Percentiles rank a stretch among this genome's conserved stretches.
These are phyloP conservation scores for Epichloe uncinata DNA, from an alignment of 2,329 filamentous ascomycete species.

Conservation along the genomic window DNA sequence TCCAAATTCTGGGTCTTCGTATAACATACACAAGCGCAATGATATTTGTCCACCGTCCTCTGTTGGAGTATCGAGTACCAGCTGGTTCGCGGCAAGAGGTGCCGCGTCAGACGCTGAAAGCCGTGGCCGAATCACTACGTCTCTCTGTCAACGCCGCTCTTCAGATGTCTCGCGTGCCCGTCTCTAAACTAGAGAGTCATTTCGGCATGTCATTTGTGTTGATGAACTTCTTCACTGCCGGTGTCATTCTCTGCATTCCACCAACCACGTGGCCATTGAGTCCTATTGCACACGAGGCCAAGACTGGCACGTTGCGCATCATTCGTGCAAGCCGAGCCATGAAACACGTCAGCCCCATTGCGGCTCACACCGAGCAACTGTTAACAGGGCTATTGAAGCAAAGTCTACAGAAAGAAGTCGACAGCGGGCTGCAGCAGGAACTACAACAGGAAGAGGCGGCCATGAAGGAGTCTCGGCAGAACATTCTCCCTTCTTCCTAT, in stretches of 20 bases:
- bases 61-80: constrained; percentile 2
- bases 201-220: constrained; percentile 10
- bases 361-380: constrained; percentile 2
- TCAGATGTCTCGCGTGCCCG: constrained; percentile 15
- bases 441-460: neutral
- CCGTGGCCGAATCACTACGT: constrained; percentile 13
- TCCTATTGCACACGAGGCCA: constrained; percentile 15
- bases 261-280: constrained; percentile 17
- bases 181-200: constrained; percentile 14
- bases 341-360: neutral
- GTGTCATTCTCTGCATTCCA: constrained; percentile 16
- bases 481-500: neutral
- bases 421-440: constrained; percentile 2
- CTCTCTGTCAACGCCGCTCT: constrained; percentile 15
- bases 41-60: constrained; percentile 3
- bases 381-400: constrained; percentile 1
- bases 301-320: constrained; percentile 16
- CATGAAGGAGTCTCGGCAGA: neutral
- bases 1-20: neutral
- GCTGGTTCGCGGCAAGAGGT: constrained; percentile 1
- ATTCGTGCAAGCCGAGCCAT: constrained; percentile 13
- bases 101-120: constrained; percentile 8
- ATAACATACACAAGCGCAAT: constrained; percentile 2
- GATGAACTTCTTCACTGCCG: constrained; percentile 11
- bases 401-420: constrained; percentile 2